Base-by-base conservation (phyloP, 768 basidiomycete genomes). In the Trametes meyenii region DNA sequence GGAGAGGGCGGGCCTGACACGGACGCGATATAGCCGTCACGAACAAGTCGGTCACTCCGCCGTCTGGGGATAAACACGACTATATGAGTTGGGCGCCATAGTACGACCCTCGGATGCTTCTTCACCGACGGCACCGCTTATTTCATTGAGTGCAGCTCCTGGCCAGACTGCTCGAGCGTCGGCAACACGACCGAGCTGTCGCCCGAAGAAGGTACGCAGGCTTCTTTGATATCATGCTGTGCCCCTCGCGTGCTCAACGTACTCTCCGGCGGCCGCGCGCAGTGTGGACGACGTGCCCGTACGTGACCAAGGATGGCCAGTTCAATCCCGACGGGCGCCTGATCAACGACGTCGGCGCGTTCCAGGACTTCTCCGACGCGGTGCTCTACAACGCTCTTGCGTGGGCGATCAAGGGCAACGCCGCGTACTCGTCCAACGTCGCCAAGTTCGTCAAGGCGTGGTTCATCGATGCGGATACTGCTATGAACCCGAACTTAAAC, bases 41-140 rank as follows among this genome's bases (percentile, higher is more conserved):
- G 49, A 73, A 72, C 65, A 84, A 84, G 67, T 67, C 76, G 17
- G 75, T 80, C 33, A 69, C 72, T 5, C 77, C 85, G 1, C 84
- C 84, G 2, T 79, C 80, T 19, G 83, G 83, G 1, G 75, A 85
- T 67, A 76, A 77, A 36, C 83, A 85, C 62, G 86, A 87, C 67
- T 89, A 86, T 68, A 78, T 88, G 81, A 87, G 85, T 69, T 87
- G 84, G 83, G 83, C 85, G 14, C 86, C 87, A 42, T 89, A 88
- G 86, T 87, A 71, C 48, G 84, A 6, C 33, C 49, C 43, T 70
- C 13, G 36, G 44, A 10, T 13, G 21, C 21, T 21, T 10, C 43
- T 44, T 44, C 21, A 24, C 12, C 12, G 24, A 19, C 19, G 3
- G 13, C 23, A 23, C 48, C 5, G 58, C 33, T 50, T 10, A 29